These are phyloP conservation scores for Ziziphus jujuba DNA, from an alignment of 306 rosid species.

Conservation along the genomic window DNA sequence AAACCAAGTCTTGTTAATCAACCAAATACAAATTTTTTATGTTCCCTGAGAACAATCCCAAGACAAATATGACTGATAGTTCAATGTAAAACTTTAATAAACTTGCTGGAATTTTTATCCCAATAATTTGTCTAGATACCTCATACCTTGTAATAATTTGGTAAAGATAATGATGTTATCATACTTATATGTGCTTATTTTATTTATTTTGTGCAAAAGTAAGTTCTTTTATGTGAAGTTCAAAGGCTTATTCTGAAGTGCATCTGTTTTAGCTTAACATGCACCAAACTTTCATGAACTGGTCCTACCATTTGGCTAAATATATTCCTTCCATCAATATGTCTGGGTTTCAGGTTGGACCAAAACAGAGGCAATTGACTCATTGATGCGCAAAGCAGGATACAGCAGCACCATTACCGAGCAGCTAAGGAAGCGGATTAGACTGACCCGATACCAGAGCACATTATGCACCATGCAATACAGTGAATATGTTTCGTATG, in stretches of 20 bases:
- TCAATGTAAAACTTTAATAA: no score
- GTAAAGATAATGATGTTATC: no score
- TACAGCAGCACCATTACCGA: conserved; percentile 65
- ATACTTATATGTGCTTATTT: no score
- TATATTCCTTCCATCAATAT: conserved; percentile 10
- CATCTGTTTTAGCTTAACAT: no score
- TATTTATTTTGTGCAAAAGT: not conserved
- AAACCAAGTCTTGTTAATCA: no score
- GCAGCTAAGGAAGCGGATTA: conserved; percentile 52
- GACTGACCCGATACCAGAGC: conserved; percentile 90
- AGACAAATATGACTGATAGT: no score
- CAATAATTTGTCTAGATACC: no score
- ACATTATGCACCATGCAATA: conserved; percentile 72
- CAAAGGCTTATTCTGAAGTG: not conserved
- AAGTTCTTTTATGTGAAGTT: not conserved
- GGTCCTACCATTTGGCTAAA: not conserved
- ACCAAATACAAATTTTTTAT: no score
- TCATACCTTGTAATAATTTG: no score
- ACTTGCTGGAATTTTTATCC: no score
- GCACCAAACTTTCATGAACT: not conserved
- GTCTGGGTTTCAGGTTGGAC: conserved; percentile 79
- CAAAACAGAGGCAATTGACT: conserved; percentile 78
- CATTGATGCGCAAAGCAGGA: conserved; percentile 88
- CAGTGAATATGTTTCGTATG: conserved; percentile 66
- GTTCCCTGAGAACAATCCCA: no score